Evolutionary conservation across 2,329 filamentous ascomycete genomes (phyloP).

Genomic region (Trichoderma oligosporum): DNA sequence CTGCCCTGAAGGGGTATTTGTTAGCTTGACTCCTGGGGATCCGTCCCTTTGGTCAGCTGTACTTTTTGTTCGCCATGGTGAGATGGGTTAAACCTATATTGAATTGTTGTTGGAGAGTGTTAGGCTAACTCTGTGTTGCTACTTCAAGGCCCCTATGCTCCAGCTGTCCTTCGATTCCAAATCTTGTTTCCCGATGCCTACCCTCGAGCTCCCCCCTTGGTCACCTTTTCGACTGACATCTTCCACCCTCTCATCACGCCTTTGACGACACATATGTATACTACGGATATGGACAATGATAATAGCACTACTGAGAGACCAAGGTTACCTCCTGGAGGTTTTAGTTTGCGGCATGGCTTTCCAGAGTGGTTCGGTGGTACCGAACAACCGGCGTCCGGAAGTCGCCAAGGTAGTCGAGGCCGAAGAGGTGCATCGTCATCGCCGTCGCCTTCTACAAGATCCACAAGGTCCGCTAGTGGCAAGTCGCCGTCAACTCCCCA

Average conservation of each 20-base stretch:
- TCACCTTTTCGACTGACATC: conserved; percentile 87
- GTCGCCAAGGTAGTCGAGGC: conserved; percentile 43
- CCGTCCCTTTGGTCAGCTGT: conserved; percentile 84
- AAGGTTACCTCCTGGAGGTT: conserved; percentile 79
- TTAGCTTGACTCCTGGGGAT: conserved; percentile 78
- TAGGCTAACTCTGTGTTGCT: background rate
- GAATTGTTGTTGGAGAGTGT: background rate
- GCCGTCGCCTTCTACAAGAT: conserved; percentile 11
- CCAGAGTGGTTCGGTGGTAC: conserved; percentile 78
- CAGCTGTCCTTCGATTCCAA: conserved; percentile 83
- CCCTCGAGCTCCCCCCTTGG: conserved; percentile 72
- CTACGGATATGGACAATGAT: conserved; percentile 68
- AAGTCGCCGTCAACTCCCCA: conserved; percentile 30
- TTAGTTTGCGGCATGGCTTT: conserved; percentile 87
- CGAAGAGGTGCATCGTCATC: conserved; percentile 29
- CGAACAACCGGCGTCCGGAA: conserved; percentile 38
- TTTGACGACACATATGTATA: conserved; percentile 90
- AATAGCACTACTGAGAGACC: conserved; percentile 83
- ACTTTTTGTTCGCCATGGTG: conserved; percentile 85
- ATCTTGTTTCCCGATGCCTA: conserved; percentile 82
- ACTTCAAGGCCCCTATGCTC: conserved; percentile 76
- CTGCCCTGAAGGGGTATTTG: conserved; percentile 81
- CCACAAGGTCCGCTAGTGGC: conserved; percentile 27
- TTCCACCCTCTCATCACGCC: conserved; percentile 94
- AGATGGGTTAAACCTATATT: background rate